phyloP scores from a whole-genome alignment of 2,329 filamentous ascomycete genomes.

The Cladosporium colombiae region DNA sequence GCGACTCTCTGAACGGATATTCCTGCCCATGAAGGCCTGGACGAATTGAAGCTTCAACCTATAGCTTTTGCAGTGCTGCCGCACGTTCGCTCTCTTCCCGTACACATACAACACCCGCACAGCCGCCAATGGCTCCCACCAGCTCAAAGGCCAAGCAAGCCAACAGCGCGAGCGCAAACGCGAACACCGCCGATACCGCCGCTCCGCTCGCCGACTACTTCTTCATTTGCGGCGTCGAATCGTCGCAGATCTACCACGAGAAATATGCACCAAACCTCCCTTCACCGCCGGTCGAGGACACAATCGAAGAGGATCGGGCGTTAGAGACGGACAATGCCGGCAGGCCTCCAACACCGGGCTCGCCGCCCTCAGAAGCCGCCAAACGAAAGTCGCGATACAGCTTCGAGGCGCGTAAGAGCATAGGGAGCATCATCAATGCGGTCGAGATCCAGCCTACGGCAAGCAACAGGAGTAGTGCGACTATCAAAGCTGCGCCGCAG shows the following conservation, averaged over 20 bases:
- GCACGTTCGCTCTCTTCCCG: constrained; percentile 13
- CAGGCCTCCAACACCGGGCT: constrained; percentile 48
- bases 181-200: constrained; percentile 37
- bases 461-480: constrained; percentile 66
- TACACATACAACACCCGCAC: constrained; percentile 3
- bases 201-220: constrained; percentile 66
- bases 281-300: constrained; percentile 51
- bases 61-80: constrained; percentile 15
- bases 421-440: constrained; percentile 49
- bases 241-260: constrained; percentile 53
- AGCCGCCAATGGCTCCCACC: constrained; percentile 15
- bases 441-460: constrained; percentile 50
- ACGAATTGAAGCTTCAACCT: constrained; percentile 2
- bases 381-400: constrained; percentile 46
- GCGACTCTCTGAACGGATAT: not conserved
- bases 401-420: constrained; percentile 53
- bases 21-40: constrained; percentile 15
- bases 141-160: constrained; percentile 5
- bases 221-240: constrained; percentile 61
- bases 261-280: constrained; percentile 25
- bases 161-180: constrained; percentile 16
- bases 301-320: constrained; percentile 62
- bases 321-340: constrained; percentile 55
- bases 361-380: constrained; percentile 41
- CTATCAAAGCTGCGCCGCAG: constrained; percentile 53